Percentiles rank a stretch among this genome's conserved stretches.
Evolutionary conservation across 202 grass and related monocot species (phyloP).

Genomic region (Panicum hallii): DNA sequence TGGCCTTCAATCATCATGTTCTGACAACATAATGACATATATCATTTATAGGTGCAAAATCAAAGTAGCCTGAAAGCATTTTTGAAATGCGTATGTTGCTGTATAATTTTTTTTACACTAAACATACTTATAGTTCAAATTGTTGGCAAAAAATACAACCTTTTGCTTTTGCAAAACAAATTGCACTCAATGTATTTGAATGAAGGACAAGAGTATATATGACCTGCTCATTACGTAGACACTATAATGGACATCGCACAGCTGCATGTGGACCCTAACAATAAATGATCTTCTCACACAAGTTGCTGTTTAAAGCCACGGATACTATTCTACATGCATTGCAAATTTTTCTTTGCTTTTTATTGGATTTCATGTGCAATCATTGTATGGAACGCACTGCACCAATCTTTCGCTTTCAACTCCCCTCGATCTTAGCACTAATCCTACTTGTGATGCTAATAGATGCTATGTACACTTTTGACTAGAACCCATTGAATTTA

Average conservation of each 20-base stretch:
- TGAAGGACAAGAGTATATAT: background rate
- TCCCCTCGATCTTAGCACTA: background rate
- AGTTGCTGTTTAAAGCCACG: background rate
- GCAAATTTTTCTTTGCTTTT: background rate
- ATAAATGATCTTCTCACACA: constrained; percentile 11
- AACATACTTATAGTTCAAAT: background rate
- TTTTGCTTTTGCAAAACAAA: background rate
- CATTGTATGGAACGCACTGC: background rate
- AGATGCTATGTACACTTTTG: background rate
- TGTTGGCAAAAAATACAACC: background rate
- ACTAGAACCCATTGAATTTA: background rate
- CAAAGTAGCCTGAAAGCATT: background rate
- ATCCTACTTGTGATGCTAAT: background rate
- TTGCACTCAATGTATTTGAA: background rate
- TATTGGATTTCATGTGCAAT: background rate
- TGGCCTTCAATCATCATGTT: background rate
- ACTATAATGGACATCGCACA: background rate
- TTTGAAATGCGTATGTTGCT: background rate
- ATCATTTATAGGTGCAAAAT: background rate
- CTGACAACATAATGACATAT: background rate
- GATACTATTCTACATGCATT: background rate
- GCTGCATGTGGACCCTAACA: background rate
- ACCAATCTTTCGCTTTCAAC: background rate
- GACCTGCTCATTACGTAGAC: background rate
- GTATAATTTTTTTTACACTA: background rate